Percentiles rank a stretch among this genome's conserved stretches.
Conservation (phyloP, 2,329 filamentous ascomycete species). For the Trichothecium sympodiale region DNA sequence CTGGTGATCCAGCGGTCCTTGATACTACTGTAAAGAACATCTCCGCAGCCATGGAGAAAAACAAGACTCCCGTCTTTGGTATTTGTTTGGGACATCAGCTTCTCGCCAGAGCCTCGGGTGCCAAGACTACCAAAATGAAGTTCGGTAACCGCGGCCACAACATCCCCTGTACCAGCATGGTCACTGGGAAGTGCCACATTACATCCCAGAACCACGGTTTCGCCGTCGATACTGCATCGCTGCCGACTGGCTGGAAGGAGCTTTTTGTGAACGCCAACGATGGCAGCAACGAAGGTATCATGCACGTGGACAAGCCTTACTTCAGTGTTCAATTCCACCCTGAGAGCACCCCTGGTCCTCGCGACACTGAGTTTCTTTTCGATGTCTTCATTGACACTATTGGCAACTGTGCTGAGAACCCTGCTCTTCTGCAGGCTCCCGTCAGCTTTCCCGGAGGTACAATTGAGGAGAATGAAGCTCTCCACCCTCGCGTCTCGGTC, state of each 20-base stretch:
- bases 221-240: conserved; percentile 70
- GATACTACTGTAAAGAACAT: conserved; percentile 72
- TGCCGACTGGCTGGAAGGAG: conserved; percentile 77
- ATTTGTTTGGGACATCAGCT: conserved; percentile 95
- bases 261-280: conserved; percentile 95
- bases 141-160: conserved; percentile 98
- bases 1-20: conserved; percentile 86
- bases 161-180: conserved; percentile 91
- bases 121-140: conserved; percentile 90
- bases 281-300: conserved; percentile 94
- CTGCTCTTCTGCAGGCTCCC: conserved; percentile 55
- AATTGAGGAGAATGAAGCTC: conserved; percentile 63
- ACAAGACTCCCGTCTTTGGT: conserved; percentile 80
- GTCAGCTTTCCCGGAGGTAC: conserved; percentile 84
- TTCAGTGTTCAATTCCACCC: conserved; percentile 99
- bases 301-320: conserved; percentile 73
- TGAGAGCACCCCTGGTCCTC: conserved; percentile 88
- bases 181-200: conserved; percentile 95
- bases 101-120: conserved; percentile 77
- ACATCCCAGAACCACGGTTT: conserved; percentile 98
- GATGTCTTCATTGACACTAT: conserved; percentile 92
- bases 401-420: conserved; percentile 55
- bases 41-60: conserved; percentile 61
- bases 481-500: conserved; percentile 68
- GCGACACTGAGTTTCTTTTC: conserved; percentile 93